phyloP scores from a whole-genome alignment of 768 basidiomycete species.

The Sporobolomyces pararoseus region DNA sequence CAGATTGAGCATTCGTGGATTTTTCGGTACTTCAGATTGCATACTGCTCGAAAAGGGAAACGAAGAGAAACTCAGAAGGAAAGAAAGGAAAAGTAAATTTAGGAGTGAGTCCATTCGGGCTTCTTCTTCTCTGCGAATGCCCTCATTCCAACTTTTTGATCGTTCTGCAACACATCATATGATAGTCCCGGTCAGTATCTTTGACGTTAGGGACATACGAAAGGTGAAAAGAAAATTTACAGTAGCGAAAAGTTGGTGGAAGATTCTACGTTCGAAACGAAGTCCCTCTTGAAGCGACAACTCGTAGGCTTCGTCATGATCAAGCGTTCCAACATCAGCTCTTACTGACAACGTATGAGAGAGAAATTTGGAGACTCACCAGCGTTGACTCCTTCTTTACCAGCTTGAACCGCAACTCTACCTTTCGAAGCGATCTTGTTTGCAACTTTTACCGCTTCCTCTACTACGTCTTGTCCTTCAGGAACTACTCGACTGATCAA shows the following conservation, averaged over 20 bases:
- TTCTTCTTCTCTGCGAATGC: slow-evolving; percentile 94
- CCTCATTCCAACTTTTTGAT: slow-evolving; percentile 64
- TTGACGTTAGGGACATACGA: no score
- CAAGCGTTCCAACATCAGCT: no score
- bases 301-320: slow-evolving; percentile 63
- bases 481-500: slow-evolving; percentile 75
- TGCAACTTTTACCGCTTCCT: slow-evolving; percentile 78
- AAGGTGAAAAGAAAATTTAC: slow-evolving; percentile 41
- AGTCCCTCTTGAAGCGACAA: slow-evolving; percentile 75
- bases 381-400: slow-evolving; percentile 89
- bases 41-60: no score
- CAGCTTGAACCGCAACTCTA: slow-evolving; percentile 73
- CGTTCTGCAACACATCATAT: slow-evolving; percentile 29
- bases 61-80: no score
- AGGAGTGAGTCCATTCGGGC: slow-evolving; percentile 69
- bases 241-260: slow-evolving; percentile 89
- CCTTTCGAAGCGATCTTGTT: slow-evolving; percentile 76
- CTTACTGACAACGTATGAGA: no score
- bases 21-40: no score
- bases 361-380: slow-evolving; percentile 60
- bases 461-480: slow-evolving; percentile 72
- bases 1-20: no score
- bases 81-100: not conserved
- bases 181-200: no score
- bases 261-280: slow-evolving; percentile 78